These are phyloP conservation scores for Fusarium irregulare DNA, from an alignment of 2,329 filamentous ascomycete genomes.

Conservation along the genomic window DNA sequence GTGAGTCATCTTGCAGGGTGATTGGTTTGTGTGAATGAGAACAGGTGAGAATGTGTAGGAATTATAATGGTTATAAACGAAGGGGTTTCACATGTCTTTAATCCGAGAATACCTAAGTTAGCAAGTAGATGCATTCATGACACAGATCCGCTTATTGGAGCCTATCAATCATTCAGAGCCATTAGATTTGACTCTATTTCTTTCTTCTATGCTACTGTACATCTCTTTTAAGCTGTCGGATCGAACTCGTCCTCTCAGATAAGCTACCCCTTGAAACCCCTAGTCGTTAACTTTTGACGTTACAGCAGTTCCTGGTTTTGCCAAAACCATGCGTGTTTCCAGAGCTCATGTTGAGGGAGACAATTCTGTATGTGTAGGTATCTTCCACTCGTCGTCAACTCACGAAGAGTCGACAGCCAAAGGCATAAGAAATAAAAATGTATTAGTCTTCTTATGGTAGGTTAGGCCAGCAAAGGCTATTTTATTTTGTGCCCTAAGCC, in stretches of 20 bases:
- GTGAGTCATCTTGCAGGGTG: background rate
- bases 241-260: constrained; percentile 1
- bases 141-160: background rate
- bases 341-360: background rate
- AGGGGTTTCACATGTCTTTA: constrained; percentile 17
- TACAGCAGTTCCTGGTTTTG: constrained; percentile 4
- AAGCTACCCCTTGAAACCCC: background rate
- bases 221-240: constrained; percentile 7
- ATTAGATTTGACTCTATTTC: constrained; percentile 6
- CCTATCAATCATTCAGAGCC: background rate
- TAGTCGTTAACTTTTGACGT: constrained; percentile 9
- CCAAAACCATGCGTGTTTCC: constrained; percentile 6
- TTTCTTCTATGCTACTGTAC: constrained; percentile 29
- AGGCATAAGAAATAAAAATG: background rate
- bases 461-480: background rate
- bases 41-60: background rate
- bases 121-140: background rate
- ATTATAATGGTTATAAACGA: constrained; percentile 8
- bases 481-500: background rate
- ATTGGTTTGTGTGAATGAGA: background rate
- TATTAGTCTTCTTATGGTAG: background rate
- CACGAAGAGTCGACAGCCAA: background rate
- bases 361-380: constrained; percentile 2
- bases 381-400: background rate
- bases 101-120: background rate